Evolutionary conservation across 192 early-diverging fungal species (phyloP).

Genomic region (Coemansia sp.): DNA sequence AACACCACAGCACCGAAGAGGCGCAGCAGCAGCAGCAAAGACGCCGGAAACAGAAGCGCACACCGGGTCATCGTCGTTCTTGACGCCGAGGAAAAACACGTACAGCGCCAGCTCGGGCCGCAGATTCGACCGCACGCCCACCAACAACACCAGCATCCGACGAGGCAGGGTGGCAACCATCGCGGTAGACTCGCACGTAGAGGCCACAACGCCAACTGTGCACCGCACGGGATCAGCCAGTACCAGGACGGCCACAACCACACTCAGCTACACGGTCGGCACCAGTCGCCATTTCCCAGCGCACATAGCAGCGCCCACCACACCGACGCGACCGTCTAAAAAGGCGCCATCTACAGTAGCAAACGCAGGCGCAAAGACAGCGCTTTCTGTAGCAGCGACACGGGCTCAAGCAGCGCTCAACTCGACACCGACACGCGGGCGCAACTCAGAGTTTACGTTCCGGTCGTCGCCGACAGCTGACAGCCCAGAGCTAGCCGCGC

Average conservation of each 20-base stretch:
- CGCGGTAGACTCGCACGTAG: slow-evolving; percentile 8
- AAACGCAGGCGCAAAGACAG: neutral
- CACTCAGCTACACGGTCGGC: neutral
- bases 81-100: neutral
- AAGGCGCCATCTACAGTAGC: too few species aligned
- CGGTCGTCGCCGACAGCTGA: slow-evolving; percentile 12
- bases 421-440: slow-evolving; percentile 8
- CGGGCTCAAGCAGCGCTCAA: neutral
- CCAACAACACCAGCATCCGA: slow-evolving; percentile 20
- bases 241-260: neutral
- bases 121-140: slow-evolving; percentile 44
- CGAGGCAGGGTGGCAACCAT: slow-evolving; percentile 10
- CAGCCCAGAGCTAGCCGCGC: slow-evolving; percentile 21
- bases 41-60: neutral
- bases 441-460: slow-evolving; percentile 30
- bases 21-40: slow-evolving; percentile 15
- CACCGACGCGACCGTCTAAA: slow-evolving; percentile 8
- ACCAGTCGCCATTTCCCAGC: neutral
- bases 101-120: slow-evolving; percentile 17
- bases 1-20: slow-evolving; percentile 8
- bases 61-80: neutral
- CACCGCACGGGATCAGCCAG: slow-evolving; percentile 7
- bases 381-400: neutral
- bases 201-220: neutral
- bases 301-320: slow-evolving; percentile 6